Evolutionary conservation across 225 moss, liverwort and hornwort genomes (phyloP), one percentile per base, ranked within the genome.

Genomic region (Straminergon stramineum): DNA sequence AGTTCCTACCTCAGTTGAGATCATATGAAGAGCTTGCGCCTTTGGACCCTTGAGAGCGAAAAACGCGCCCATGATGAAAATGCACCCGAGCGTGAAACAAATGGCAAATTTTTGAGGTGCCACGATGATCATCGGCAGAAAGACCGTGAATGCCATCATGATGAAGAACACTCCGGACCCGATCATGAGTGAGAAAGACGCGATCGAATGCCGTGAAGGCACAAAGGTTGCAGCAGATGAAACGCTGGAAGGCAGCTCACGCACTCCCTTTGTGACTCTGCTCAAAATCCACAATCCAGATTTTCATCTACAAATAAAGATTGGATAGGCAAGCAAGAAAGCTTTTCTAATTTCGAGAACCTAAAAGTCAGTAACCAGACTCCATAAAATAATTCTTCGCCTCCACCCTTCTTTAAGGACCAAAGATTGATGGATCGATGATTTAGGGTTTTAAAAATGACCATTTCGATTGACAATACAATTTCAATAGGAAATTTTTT

Each of bases 1-100:
- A 82, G 56, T 43, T 79, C 73, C 45, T 93, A 98, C 97, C 96
- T 97, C 99, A 88, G 61, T 94, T 55, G 99, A 99, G 80, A 97
- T 93, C 99, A 99, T 97, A 64, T 99, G 99, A 88, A 95, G 90
- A 79, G 94, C 95, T 90, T 99, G 99, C 45, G 97, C 87, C 92
- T 97, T 96, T 2, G 99, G 99, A 37, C 99, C 99, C 70, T 97
- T 99, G 48, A 99, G 91, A 55, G 95, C 97, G 58, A 99, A 99
- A 62, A 99, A 94, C 2, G 99, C 95, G 53, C 97, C 97, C 88
- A 97, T 97, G 73, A 99, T 97, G 90, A 99, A 97, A n/a, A 96
- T 88, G 90, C 97, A 96, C 63, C 99, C 99, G 12, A 99, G 93
- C 39, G 97, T 97, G 91, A 99, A 99, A 61, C 95, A 97, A 91